Evolutionary conservation across 306 rosid genomes (phyloP).

Genomic region (Abrus pulchellus): DNA sequence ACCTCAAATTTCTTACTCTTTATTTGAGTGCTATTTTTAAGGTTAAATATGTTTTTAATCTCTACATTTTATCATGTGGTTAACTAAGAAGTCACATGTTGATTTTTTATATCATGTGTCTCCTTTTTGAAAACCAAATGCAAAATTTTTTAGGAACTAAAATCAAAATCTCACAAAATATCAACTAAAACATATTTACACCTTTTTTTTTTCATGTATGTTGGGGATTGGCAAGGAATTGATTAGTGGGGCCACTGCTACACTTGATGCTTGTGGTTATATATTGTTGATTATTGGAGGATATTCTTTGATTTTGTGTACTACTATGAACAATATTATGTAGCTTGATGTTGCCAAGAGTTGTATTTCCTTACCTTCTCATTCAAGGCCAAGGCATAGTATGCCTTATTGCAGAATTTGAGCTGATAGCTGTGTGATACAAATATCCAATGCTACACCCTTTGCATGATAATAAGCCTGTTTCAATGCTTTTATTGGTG

Average conservation of each 20-base stretch:
- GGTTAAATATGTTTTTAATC: too few species aligned
- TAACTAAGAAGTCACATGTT: too few species aligned
- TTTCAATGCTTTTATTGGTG: constrained; percentile 24
- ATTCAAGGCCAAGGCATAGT: constrained; percentile 53
- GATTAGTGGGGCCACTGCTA: background rate
- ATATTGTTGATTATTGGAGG: constrained; percentile 15
- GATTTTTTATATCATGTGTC: too few species aligned
- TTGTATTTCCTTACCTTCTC: constrained; percentile 21
- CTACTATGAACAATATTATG: constrained; percentile 8
- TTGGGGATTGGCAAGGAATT: constrained; percentile 3
- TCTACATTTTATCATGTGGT: too few species aligned
- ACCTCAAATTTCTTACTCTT: background rate
- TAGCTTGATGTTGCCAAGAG: constrained; percentile 28
- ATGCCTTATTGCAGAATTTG: constrained; percentile 31
- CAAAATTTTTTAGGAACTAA: too few species aligned
- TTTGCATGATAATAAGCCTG: constrained; percentile 27
- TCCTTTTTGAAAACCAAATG: too few species aligned
- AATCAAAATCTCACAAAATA: too few species aligned
- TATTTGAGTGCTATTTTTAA: background rate
- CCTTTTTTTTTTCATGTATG: background rate
- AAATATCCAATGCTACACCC: constrained; percentile 19
- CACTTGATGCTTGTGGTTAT: constrained; percentile 1
- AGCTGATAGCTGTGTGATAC: constrained; percentile 15
- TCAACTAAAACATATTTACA: too few species aligned
- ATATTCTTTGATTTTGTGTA: constrained; percentile 27